Percentiles rank a stretch among this genome's conserved stretches.
phyloP scores from a whole-genome alignment of 495 filamentous ascomycete species.

The Xylaria telfairii region DNA sequence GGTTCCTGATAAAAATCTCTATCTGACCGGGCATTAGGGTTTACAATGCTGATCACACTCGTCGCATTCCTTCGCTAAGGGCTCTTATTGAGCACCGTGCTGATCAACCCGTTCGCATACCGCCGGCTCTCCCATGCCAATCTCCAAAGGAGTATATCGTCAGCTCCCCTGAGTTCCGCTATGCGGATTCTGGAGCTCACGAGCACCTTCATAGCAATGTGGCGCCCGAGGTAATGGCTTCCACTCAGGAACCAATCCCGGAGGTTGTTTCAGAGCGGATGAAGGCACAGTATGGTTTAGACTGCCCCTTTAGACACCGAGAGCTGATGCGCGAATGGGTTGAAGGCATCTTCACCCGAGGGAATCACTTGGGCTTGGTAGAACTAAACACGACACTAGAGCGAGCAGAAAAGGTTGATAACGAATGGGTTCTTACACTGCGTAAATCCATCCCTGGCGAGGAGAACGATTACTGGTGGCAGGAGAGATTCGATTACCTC shows the following conservation, averaged over 20 bases:
- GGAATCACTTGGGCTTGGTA: background rate
- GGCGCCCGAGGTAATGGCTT: constrained; percentile 46
- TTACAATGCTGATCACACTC: constrained; percentile 44
- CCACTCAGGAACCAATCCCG: constrained; percentile 43
- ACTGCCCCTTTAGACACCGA: background rate
- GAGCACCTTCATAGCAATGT: constrained; percentile 55
- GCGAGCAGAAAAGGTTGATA: background rate
- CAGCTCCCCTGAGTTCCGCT: constrained; percentile 53
- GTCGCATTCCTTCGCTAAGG: constrained; percentile 50
- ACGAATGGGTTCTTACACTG: constrained; percentile 34
- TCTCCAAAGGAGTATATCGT: constrained; percentile 46
- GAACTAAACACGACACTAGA: background rate
- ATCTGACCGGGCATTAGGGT: constrained; percentile 28
- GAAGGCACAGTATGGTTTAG: background rate
- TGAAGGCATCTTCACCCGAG: background rate
- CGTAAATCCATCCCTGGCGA: constrained; percentile 28
- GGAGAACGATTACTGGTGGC: constrained; percentile 50
- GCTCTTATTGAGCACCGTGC: constrained; percentile 54
- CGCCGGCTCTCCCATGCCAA: constrained; percentile 50
- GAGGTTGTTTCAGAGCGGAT: background rate
- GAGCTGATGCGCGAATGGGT: background rate
- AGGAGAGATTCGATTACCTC: constrained; percentile 43
- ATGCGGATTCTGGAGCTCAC: constrained; percentile 56
- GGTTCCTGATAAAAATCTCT: too few species aligned
- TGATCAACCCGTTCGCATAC: constrained; percentile 55